Evolutionary conservation across 1,139 yeast genomes (phyloP), one percentile per base, ranked within the genome.

Genomic region (Kodamaea plutei): DNA sequence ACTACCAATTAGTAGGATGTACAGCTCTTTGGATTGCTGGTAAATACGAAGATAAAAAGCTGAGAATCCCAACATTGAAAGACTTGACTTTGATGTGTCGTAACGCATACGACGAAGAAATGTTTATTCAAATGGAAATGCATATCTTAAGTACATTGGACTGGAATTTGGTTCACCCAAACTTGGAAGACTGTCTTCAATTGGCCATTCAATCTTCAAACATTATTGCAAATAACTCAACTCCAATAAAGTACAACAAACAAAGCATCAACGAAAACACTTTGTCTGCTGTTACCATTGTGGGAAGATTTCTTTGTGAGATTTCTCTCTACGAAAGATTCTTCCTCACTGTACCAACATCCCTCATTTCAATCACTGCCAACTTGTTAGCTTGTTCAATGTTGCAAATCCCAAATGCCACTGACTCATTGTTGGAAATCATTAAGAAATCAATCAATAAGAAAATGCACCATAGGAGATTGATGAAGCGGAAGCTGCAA

Each of bases 21-120:
- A 83, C 96, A 2, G 85, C 96, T 4, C 68, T 91, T 34, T 89
- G 97, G 96, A 78, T 91, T 28, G 96, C 97, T 6, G 87, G 95
- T 33, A 91, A 91, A 58, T 85, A 84, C 56, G 88, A 85, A 50
- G 96, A 88, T 56, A 84, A 84, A 52, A 89, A 89, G 59, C 72
- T 77, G 36, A 65, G 85, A 35, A 88, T 87, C 4, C 96, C 96
- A 18, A 79, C 91, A 1, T 67, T 88, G 34, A 70, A 75, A 33
- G 96, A 88, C 49, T 71, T 89, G 43, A 71, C 82, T 13, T 63
- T 76, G 43, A 75, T 87, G 79, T 85, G 96, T 58, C 74, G 95
- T 39, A 76, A 79, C 47, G 87, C 88, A 9, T 89, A 87, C 53
- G 95, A 87, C 43, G 82, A 79, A 43, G 81, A 82, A 39, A 87